Evolutionary conservation across 495 filamentous ascomycete species (phyloP), one percentile per base, ranked within the genome.

Genomic region (Trichoderma virens): DNA sequence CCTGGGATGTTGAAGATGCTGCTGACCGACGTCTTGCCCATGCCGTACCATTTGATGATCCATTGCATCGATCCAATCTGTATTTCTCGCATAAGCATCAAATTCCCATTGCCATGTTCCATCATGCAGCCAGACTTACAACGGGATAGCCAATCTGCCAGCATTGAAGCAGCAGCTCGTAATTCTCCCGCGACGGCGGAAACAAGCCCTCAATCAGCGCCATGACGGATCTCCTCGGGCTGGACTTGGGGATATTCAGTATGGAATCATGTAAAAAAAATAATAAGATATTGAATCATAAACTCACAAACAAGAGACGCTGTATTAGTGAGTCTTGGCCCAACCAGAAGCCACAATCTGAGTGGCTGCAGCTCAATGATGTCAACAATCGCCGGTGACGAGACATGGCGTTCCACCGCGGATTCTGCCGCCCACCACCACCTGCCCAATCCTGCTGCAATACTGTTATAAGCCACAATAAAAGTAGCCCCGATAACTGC

Each of bases 1-100:
- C 94, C 94, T n/a, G 92, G 91, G 31, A 98, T 71, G 74, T 98
- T 98, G 75, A 95, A 79, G 18, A 76, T 77, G 45, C 86, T 91
- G 5, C 74, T 65, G 11, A 81, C 76, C 11, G 91, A 96, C n/a
- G 91, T 94, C 75, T 98, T 98, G 67, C 94, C 94, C 76, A 86
- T 84, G 38, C 85, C 83, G 73, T 92, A 88, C 78, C 81, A 90
- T 34, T 83, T 75, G 9, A 77, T 65, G 25, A 84, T 18, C 87
- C 86, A 90, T 85, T 88, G 86, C 39, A 82, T 43, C n/a, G 81
- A 74, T 5, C 80, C 82, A 66, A 81, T 60, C 87, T 90, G 62
- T n/a, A n/a, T n/a, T 5, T 34, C 23, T 23, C 43, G 2, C 14
- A 59, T 38, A 35, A 28, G 34, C 32, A 41, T 62, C 66, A 59